These are phyloP conservation scores for Ajuga chamaepitys DNA, from an alignment of 257 asterid species.

Conservation along the genomic window DNA sequence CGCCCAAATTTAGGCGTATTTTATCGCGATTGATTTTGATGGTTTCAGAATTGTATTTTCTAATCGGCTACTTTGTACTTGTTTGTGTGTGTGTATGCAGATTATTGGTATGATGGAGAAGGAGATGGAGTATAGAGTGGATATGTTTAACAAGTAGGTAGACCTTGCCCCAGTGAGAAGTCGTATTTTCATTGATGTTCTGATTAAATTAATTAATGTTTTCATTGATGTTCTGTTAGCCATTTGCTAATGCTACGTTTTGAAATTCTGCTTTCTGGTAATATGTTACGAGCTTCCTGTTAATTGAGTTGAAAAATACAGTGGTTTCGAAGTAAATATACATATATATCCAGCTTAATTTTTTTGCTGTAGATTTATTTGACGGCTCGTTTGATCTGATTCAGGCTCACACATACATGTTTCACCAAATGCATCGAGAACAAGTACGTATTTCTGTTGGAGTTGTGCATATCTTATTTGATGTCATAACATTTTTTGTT, in stretches of 20 bases:
- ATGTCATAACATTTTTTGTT: not conserved
- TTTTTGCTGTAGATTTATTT: not conserved
- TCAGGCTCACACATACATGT: constrained; percentile 63
- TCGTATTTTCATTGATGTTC: not conserved
- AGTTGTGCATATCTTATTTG: not conserved
- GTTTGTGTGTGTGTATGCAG: constrained; percentile 29
- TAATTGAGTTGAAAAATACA: not conserved
- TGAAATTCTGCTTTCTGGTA: not conserved
- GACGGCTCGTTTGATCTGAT: not conserved
- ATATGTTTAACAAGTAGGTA: constrained; percentile 63
- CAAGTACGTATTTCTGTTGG: constrained; percentile 27
- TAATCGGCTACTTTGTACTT: not conserved
- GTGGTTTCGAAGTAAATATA: too few species aligned
- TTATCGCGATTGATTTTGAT: not conserved
- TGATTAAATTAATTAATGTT: not conserved
- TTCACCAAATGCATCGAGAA: constrained; percentile 50
- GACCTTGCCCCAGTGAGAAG: not conserved
- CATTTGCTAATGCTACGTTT: not conserved
- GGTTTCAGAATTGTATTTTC: not conserved
- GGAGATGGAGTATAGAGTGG: constrained; percentile 79
- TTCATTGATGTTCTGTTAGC: not conserved
- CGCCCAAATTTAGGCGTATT: not conserved
- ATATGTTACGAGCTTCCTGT: not conserved
- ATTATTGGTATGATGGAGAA: constrained; percentile 60
- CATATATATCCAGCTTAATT: not conserved